Evolutionary conservation across 768 basidiomycete species (phyloP), one percentile per base, ranked within the genome.

Genomic region (Termitomyces titanicus): DNA sequence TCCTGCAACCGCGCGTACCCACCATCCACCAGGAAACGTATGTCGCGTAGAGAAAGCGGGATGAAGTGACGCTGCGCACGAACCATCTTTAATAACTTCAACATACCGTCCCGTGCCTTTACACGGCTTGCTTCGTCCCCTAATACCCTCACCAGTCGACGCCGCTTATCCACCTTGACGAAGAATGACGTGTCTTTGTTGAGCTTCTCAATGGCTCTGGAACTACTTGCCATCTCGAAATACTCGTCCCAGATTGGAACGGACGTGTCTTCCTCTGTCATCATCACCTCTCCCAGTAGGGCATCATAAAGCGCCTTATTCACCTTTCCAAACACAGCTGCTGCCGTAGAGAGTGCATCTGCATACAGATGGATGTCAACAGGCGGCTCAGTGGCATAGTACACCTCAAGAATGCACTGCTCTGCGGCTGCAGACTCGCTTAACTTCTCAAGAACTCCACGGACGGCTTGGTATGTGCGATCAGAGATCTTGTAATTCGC

Each of bases 161-260:
- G 66, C 17, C 75, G 74, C 40, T 56, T 61, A 56, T 85, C 81
- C 22, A 68, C 64, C 38, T 69, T 66, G 38, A 82, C 66, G 52
- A 72, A 77, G 37, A 70, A 70, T 3, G 55, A 51, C 3, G 66
- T 65, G 13, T 70, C 67, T 9, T 59, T 39, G 56, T 75, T 75
- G 20, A 80, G 33, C 25, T 64, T 62, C n/a, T 73, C 70, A 27
- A 83, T 49, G 9, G 67, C 66, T 24, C 69, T 69, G 20, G 55
- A 52, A 38, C 79, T 76, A 54, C 72, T 75, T n/a, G 69, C 47
- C n/a, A 69, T 65, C 15, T 74, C 70, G 54, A 83, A 75, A 52
- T 78, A 79, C 17, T 76, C 74, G 47, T 80, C 76, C 81, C 83
- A 84, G 3, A 76, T 55, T 1, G 59, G 53, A 20, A 57, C 55